Evolutionary conservation across 768 basidiomycete genomes (phyloP).

Genomic region (Lactarius pseudohatsudake): DNA sequence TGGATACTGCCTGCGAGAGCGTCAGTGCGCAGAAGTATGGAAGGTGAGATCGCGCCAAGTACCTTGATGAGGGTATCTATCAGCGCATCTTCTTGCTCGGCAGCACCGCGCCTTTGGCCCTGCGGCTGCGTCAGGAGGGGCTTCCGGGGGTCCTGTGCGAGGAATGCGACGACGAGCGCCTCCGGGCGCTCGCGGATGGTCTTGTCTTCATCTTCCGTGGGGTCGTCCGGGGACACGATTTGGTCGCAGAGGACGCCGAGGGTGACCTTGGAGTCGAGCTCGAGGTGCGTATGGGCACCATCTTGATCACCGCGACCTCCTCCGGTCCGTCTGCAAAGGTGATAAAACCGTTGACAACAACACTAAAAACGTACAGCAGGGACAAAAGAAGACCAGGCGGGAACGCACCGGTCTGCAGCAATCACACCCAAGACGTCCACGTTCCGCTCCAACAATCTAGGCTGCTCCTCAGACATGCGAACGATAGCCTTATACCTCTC

Average conservation of each 20-base stretch:
- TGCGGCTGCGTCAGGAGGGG: slow-evolving; percentile 48
- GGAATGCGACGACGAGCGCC: slow-evolving; percentile 60
- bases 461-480: slow-evolving; percentile 46
- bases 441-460: slow-evolving; percentile 63
- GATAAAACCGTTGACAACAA: too few relatives aligned
- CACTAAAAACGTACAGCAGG: neutral
- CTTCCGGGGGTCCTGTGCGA: slow-evolving; percentile 50
- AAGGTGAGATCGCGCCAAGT: slow-evolving; percentile 5
- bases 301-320: slow-evolving; percentile 61
- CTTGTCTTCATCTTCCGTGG: slow-evolving; percentile 57
- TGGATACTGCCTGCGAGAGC: slow-evolving; percentile 48
- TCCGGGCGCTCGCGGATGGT: slow-evolving; percentile 53
- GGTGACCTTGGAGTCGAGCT: slow-evolving; percentile 61
- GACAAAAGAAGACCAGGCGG: slow-evolving; percentile 40
- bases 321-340: slow-evolving; percentile 51
- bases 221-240: slow-evolving; percentile 50
- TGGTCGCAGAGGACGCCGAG: slow-evolving; percentile 71
- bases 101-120: slow-evolving; percentile 42
- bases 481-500: slow-evolving; percentile 69
- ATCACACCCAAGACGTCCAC: slow-evolving; percentile 71
- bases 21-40: neutral
- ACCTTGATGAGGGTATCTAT: slow-evolving; percentile 53
- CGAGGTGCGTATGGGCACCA: slow-evolving; percentile 60
- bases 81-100: slow-evolving; percentile 48
- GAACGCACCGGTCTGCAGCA: slow-evolving; percentile 67